Evolutionary conservation across 2,329 filamentous ascomycete genomes (phyloP).

Genomic region (Pyricularia sp.): DNA sequence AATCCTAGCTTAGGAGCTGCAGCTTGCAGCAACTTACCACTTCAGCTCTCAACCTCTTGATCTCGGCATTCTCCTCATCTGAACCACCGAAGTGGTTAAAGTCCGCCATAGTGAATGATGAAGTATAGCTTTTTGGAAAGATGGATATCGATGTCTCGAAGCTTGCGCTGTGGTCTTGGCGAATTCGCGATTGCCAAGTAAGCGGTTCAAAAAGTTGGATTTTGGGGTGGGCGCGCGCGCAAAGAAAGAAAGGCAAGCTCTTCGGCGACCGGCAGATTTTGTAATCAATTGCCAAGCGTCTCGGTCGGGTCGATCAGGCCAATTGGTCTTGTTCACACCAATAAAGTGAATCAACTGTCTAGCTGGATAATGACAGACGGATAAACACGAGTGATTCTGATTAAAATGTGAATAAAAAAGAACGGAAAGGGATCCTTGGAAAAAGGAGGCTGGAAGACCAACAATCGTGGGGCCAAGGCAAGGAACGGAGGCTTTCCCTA

Average conservation of each 20-base stretch:
- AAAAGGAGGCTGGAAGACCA: background rate
- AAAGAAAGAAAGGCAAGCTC: background rate
- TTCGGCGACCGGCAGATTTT: background rate
- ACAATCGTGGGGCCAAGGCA: background rate
- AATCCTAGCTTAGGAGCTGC: background rate
- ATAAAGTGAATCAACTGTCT: background rate
- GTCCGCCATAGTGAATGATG: slow-evolving; percentile 48
- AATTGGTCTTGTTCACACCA: background rate
- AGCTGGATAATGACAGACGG: background rate
- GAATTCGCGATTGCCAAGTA: background rate
- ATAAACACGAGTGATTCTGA: background rate
- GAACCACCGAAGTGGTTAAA: slow-evolving; percentile 56
- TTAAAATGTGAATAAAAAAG: background rate
- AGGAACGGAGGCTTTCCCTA: background rate
- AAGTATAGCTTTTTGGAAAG: background rate
- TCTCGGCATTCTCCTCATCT: slow-evolving; percentile 71
- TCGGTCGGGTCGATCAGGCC: background rate
- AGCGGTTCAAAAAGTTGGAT: background rate
- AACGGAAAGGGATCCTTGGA: background rate
- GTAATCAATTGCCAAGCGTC: background rate
- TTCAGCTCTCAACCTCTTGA: slow-evolving; percentile 64
- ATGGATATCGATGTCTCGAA: background rate
- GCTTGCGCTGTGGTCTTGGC: background rate
- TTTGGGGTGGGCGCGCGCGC: background rate
- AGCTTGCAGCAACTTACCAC: slow-evolving; percentile 45